Base-by-base conservation (phyloP, 2,329 filamentous ascomycete species). In the Fonsecaea nubica region DNA sequence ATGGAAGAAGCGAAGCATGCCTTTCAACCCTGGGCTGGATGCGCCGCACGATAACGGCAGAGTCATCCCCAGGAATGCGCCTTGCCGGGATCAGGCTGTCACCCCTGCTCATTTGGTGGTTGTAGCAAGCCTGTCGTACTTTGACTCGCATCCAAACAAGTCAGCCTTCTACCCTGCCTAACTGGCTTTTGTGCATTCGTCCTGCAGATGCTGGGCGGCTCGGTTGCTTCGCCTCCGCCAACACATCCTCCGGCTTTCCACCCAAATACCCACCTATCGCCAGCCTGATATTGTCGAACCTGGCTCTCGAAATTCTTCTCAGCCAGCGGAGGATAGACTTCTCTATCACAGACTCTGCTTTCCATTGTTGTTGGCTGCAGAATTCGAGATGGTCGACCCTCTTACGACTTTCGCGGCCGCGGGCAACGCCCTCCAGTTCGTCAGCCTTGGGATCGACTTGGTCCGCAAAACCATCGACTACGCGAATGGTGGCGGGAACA, bases 351-450 rank as follows among this genome's bases (percentile, higher is more conserved):
- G n/a, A 8, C 6, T 21, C 6, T 21, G 8, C 42, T 48, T 48
- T 4, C 12, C 42, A 10, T 9, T 9, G 2, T 10, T 21, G 42
- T 48, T 48, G 42, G n/a, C n/a, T 54, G 1, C 52, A 18, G 33
- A 3, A 10, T 25, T 35, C 52, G 10, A 32, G 25, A 54, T 35
- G 32, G 32, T 33, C 12, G 52, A 54, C 7, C 52, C 52, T 32
- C 52, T 54, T 32, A 54, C 52, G 9, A 18, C 52, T 10, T 54
- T 54, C 52, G 52, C 52, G 8, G 52, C 52, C 10, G 52, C 52
- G 25, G 52, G 52, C 52, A 54, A 54, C 52, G 52, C 52, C 52
- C 52, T 54, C 33, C 52, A 54, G 25, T 54, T 54, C 15, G 52
- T 54, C 52, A 25, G 33, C 12, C 52, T 54, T 12, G 52, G 52